phyloP scores from a whole-genome alignment of 2,329 filamentous ascomycete genomes.

The Endoconidiophora laricicola region DNA sequence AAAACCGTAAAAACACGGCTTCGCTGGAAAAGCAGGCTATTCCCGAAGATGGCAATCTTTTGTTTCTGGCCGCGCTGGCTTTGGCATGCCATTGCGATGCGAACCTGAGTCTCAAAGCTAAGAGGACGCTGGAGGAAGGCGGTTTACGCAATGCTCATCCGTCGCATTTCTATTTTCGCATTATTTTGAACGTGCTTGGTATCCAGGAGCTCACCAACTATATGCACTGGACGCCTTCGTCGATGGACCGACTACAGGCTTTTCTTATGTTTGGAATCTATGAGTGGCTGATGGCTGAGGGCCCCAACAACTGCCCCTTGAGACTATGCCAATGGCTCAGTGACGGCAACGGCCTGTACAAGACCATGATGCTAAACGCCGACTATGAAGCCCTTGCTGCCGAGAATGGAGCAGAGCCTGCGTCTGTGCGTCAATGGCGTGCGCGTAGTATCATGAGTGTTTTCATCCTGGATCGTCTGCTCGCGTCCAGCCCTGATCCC shows the following conservation, averaged over 20 bases:
- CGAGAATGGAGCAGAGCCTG: background rate
- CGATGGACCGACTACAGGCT: slow-evolving; percentile 1
- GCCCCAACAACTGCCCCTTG: background rate
- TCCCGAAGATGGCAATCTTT: background rate
- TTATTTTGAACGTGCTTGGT: background rate
- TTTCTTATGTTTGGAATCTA: slow-evolving; percentile 5
- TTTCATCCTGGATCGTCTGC: slow-evolving; percentile 3
- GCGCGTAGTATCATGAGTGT: background rate
- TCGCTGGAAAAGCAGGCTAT: background rate
- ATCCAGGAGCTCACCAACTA: background rate
- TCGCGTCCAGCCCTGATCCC: background rate
- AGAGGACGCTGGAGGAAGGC: background rate
- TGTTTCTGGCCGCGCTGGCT: background rate
- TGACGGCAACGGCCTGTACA: background rate
- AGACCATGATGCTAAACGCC: background rate
- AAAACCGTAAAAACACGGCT: background rate
- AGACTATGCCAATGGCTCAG: background rate
- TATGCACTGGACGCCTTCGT: background rate
- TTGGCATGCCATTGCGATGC: slow-evolving; percentile 4
- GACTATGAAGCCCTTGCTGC: background rate
- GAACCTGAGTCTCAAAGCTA: background rate
- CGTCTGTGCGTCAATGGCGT: background rate
- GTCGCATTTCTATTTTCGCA: background rate
- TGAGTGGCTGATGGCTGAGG: slow-evolving; percentile 3
- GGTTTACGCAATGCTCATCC: background rate